These are phyloP conservation scores for Phtheirospermum japonicum DNA, from an alignment of 257 asterid genomes.

Conservation along the genomic window DNA sequence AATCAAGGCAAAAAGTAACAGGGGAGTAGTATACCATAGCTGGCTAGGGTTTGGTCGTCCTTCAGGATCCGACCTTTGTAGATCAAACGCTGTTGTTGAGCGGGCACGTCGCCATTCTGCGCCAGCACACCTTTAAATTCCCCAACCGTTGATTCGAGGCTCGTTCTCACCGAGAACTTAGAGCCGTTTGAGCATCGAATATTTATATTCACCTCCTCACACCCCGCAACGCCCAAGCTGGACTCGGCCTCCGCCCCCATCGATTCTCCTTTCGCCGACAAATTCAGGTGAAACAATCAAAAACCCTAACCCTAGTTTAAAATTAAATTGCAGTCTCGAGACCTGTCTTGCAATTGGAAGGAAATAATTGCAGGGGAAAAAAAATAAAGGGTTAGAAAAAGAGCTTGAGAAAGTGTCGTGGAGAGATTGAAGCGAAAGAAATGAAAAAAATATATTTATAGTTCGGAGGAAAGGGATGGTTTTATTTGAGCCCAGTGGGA, in stretches of 20 bases:
- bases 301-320: slow-evolving; percentile 34
- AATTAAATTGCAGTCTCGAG: slow-evolving; percentile 20
- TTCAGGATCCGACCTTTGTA: slow-evolving; percentile 72
- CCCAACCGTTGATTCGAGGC: slow-evolving; percentile 49
- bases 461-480: background rate
- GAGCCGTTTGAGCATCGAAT: slow-evolving; percentile 63
- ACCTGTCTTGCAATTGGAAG: slow-evolving; percentile 19
- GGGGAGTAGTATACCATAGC: slow-evolving; percentile 45
- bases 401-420: background rate
- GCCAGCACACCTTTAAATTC: slow-evolving; percentile 56
- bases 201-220: slow-evolving; percentile 51
- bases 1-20: background rate
- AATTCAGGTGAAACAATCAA: slow-evolving; percentile 27
- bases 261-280: slow-evolving; percentile 1
- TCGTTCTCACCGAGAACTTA: slow-evolving; percentile 52
- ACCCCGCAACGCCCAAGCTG: slow-evolving; percentile 33
- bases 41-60: slow-evolving; percentile 68
- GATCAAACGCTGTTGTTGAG: slow-evolving; percentile 67
- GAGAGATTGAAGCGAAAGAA: slow-evolving; percentile 6
- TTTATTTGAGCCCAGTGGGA: background rate
- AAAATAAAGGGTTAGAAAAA: slow-evolving; percentile 4
- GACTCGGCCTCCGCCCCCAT: slow-evolving; percentile 56
- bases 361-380: slow-evolving; percentile 16
- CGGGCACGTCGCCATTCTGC: slow-evolving; percentile 61
- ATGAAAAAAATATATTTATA: background rate